These are phyloP conservation scores for Beauveria caledonica DNA, from an alignment of 2,329 filamentous ascomycete genomes.

Conservation along the genomic window DNA sequence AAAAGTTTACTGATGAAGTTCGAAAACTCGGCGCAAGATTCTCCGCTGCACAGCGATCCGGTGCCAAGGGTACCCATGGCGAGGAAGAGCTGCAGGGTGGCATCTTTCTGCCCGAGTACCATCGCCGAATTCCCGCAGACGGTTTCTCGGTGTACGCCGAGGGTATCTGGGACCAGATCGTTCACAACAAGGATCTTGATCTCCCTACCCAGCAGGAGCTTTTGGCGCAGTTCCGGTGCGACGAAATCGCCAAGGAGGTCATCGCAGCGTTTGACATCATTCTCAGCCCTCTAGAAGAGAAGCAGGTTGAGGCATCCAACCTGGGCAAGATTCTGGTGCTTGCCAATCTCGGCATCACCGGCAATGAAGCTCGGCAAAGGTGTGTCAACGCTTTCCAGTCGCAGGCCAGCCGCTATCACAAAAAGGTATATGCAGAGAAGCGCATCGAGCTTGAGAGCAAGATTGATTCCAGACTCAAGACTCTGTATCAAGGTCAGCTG, in stretches of 20 bases:
- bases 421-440: conserved; percentile 86
- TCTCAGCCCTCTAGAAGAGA: conserved; percentile 78
- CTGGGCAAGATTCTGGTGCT: conserved; percentile 68
- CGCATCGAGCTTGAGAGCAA: conserved; percentile 76
- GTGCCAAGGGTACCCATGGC: conserved; percentile 50
- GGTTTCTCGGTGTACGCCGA: conserved; percentile 93
- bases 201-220: conserved; percentile 95
- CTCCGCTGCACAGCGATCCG: conserved; percentile 67
- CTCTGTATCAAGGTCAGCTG: conserved; percentile 82
- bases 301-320: conserved; percentile 66
- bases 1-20: conserved; percentile 78
- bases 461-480: conserved; percentile 80
- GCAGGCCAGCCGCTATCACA: conserved; percentile 92
- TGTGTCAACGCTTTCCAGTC: conserved; percentile 78
- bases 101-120: conserved; percentile 88
- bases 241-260: conserved; percentile 90
- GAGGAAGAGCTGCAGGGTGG: conserved; percentile 71
- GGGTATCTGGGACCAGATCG: conserved; percentile 96
- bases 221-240: conserved; percentile 92
- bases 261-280: conserved; percentile 72
- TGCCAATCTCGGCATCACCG: conserved; percentile 62
- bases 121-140: conserved; percentile 90
- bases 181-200: conserved; percentile 96
- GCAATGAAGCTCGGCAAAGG: conserved; percentile 62
- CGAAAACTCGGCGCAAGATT: conserved; percentile 75